phyloP scores from a whole-genome alignment of 345 rosid genomes.

The Turnera subulata region DNA sequence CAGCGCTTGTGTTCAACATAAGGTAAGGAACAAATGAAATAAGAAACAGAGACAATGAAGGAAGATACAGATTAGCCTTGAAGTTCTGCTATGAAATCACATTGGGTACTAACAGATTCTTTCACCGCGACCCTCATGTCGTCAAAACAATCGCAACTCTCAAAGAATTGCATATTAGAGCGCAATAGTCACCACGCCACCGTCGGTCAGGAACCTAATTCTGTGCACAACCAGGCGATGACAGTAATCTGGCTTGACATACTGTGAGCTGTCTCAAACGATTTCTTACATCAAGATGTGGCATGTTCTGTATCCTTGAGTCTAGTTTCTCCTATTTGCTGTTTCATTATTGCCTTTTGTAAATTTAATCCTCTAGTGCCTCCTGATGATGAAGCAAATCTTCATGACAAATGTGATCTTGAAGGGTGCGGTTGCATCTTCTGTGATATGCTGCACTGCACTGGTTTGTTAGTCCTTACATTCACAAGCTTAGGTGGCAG shows the following conservation, averaged over 20 bases:
- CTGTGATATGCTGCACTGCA: slow-evolving; percentile 67
- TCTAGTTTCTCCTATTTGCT: no score
- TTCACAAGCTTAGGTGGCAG: slow-evolving; percentile 89
- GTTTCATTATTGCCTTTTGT: no score
- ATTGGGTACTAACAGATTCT: slow-evolving; percentile 22
- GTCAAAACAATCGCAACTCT: slow-evolving; percentile 42
- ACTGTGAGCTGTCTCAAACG: no score
- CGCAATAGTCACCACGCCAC: no score
- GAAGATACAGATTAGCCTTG: neutral
- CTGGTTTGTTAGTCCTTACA: slow-evolving; percentile 92
- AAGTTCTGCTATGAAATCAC: neutral
- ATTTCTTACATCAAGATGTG: no score
- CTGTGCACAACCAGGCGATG: slow-evolving; percentile 8
- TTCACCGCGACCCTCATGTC: slow-evolving; percentile 78
- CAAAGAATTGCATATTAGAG: no score
- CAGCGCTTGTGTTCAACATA: slow-evolving; percentile 20
- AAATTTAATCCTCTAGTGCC: no score
- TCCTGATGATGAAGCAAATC: no score
- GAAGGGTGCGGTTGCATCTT: slow-evolving; percentile 85
- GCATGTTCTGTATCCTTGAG: no score
- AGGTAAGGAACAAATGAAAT: neutral
- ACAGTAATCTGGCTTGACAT: no score
- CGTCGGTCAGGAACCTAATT: slow-evolving; percentile 21
- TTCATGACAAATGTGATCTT: slow-evolving; percentile 86
- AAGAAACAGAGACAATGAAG: neutral